Conservation (phyloP, 73 alveolate genomes). For the Uronychia setigera region DNA sequence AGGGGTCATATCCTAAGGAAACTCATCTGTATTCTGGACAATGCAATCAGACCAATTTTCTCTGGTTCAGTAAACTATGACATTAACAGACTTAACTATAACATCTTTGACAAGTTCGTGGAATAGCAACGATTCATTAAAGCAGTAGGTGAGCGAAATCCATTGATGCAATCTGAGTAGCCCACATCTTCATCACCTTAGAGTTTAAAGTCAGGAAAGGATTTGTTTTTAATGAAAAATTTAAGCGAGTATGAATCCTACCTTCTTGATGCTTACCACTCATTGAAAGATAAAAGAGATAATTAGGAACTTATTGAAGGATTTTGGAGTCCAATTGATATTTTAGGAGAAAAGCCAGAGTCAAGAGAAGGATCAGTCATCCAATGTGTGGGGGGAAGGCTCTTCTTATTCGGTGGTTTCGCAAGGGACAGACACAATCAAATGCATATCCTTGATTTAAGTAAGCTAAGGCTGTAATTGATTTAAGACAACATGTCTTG, state of each 20-base stretch:
- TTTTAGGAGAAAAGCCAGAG: neutral
- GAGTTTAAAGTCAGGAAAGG: too few relatives aligned
- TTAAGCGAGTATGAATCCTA: neutral
- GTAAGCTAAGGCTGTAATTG: neutral
- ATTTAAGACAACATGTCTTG: neutral
- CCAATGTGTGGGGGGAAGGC: neutral
- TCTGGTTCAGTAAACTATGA: neutral
- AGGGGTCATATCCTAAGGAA: neutral
- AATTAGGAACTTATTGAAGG: neutral
- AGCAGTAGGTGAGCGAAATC: too few relatives aligned
- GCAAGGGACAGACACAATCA: neutral
- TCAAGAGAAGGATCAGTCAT: constrained; percentile 12
- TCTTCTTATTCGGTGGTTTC: constrained; percentile 5
- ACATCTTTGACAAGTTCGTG: neutral
- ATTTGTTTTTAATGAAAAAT: too few relatives aligned
- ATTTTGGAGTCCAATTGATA: neutral
- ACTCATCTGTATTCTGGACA: neutral
- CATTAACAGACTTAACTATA: neutral
- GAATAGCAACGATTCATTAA: neutral
- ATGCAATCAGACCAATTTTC: neutral
- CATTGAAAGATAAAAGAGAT: neutral
- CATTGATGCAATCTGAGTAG: too few relatives aligned
- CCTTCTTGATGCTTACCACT: neutral
- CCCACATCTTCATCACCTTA: too few relatives aligned
- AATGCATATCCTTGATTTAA: neutral